Evolutionary conservation across 257 asterid genomes (phyloP).

Genomic region (Jasminum sambac): DNA sequence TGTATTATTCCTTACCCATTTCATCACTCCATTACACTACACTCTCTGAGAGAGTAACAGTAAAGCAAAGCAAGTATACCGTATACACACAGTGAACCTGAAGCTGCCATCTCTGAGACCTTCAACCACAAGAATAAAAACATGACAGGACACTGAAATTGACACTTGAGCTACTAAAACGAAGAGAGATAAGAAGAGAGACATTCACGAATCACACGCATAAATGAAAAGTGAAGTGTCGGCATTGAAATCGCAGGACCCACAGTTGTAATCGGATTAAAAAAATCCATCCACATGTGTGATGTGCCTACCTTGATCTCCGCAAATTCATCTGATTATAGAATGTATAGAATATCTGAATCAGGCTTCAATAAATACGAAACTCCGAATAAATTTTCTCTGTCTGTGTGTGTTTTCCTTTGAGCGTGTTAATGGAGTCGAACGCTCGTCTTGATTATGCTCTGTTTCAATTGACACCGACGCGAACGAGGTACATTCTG

Average conservation of each 20-base stretch:
- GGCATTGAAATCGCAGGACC: constrained; percentile 43
- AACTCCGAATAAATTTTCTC: not conserved
- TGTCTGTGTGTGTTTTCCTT: constrained; percentile 17
- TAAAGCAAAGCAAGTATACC: constrained; percentile 47
- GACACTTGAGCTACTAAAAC: constrained; percentile 43
- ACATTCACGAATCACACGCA: not conserved
- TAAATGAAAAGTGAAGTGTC: constrained; percentile 36
- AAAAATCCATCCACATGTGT: constrained; percentile 36
- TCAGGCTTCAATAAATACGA: not conserved
- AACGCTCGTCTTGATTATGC: constrained; percentile 61
- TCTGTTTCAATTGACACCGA: constrained; percentile 80
- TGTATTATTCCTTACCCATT: constrained; percentile 30
- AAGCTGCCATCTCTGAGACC: constrained; percentile 37
- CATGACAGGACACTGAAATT: constrained; percentile 20
- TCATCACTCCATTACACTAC: constrained; percentile 20
- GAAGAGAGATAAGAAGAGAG: constrained; percentile 14
- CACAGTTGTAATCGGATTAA: constrained; percentile 27
- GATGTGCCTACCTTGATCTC: constrained; percentile 14
- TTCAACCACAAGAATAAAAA: constrained; percentile 35
- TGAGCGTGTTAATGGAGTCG: constrained; percentile 49
- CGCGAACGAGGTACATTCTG: constrained; percentile 68
- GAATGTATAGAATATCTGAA: constrained; percentile 14
- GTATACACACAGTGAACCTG: constrained; percentile 27
- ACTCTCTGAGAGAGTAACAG: constrained; percentile 47
- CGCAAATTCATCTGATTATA: constrained; percentile 31